Evolutionary conservation across 148 eudicot genomes (phyloP), one percentile per base, ranked within the genome.

Genomic region (Dianthus caryophyllus): DNA sequence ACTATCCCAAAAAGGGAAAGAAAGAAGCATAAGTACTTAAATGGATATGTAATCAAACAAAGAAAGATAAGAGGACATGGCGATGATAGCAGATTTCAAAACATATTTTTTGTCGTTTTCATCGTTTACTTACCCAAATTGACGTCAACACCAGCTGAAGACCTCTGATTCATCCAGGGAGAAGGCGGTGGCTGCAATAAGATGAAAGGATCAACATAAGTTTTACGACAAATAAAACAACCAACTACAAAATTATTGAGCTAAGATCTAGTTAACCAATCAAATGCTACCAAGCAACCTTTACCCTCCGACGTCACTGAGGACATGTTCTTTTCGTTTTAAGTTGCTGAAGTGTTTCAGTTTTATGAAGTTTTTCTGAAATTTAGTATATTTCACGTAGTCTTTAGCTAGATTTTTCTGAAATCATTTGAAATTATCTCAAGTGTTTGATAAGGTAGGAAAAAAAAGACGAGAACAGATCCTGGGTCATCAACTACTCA

Each of bases 151-250:
- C 79, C 77, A 48, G 84, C 74, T 26, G 85, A 64, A 49, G 88
- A 82, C 85, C 95, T 89, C 75, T 86, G 96, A 74, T 76, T 93
- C 79, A 87, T 78, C 95, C 91, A 93, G 38, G 89, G 78, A 24
- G 91, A 80, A 26, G 96, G 91, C 18, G 92, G 87, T 75, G 73
- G 95, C 96, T 93, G 95, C 79, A 78, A 20, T 58, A 73, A 39
- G 47, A 73, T 65, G 62, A 24, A 51, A 74, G 30, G 22, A 49
- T 77, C 55, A 62, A 68, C 73, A 63, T 49, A 36, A 55, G 57
- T 48, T 39, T 66, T 38, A 33, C 64, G 6, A 0, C 25, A 59
- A 31, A 27, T 39, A 67, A n/a, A 53, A 60, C 47, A 38, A 15
- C 18, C n/a, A 36, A 59, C 27, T 22, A 65, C 22, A 10, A 13